phyloP scores from a whole-genome alignment of 768 basidiomycete species.

The Leccinum fibrillosum region DNA sequence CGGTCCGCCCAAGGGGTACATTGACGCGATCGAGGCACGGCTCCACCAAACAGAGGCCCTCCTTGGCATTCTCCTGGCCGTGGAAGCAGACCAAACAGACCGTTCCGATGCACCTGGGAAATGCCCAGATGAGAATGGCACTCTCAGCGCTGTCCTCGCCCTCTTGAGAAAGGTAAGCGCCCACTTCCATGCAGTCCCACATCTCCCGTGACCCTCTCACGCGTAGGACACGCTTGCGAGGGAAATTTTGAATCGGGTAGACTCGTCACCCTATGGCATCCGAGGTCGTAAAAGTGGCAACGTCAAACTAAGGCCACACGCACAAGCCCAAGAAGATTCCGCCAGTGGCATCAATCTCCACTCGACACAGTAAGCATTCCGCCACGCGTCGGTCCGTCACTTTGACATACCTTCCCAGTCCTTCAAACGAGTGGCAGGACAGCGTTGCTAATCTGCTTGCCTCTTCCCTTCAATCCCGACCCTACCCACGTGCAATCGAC shows the following conservation, averaged over 20 bases:
- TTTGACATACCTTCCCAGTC: conserved; percentile 39
- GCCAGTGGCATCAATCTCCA: conserved; percentile 39
- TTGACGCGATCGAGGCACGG: conserved; percentile 89
- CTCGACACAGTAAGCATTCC: conserved; percentile 57
- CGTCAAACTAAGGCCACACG: conserved; percentile 25
- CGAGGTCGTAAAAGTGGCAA: conserved; percentile 57
- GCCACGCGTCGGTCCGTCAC: background rate
- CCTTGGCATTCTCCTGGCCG: conserved; percentile 72
- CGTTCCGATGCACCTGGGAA: conserved; percentile 30
- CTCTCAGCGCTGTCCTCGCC: conserved; percentile 36
- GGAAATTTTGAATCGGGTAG: conserved; percentile 81
- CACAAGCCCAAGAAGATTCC: conserved; percentile 17
- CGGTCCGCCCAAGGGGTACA: conserved; percentile 91
- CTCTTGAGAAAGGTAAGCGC: conserved; percentile 50
- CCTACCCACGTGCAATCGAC: background rate
- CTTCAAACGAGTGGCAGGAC: conserved; percentile 85
- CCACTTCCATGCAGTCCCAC: background rate
- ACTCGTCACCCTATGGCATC: conserved; percentile 74
- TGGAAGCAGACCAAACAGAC: conserved; percentile 27
- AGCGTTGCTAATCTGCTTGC: conserved; percentile 38
- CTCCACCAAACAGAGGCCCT: conserved; percentile 90
- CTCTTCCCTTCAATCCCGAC: conserved; percentile 17
- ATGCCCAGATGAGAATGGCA: conserved; percentile 12
- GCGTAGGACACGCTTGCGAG: conserved; percentile 70
- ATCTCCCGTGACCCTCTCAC: conserved; percentile 4